phyloP scores from a whole-genome alignment of 306 rosid genomes.

The Medicago ruthenica region DNA sequence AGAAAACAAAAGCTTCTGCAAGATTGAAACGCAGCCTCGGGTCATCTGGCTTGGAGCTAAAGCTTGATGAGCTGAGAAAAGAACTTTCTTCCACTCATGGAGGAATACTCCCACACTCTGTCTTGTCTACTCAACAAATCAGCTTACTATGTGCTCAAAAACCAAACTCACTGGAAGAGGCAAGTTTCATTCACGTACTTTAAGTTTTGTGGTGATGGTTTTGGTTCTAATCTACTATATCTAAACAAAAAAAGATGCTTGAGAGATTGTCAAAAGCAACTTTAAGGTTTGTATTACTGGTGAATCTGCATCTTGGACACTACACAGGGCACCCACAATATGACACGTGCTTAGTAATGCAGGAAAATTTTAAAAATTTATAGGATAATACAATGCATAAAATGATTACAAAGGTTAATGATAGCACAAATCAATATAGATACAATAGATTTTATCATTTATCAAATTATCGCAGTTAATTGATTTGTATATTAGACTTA shows the following conservation, averaged over 20 bases:
- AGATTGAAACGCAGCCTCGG: conserved; percentile 56
- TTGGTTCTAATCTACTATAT: conserved; percentile 24
- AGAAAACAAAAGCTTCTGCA: conserved; percentile 54
- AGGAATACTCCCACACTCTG: conserved; percentile 88
- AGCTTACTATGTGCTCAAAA: conserved; percentile 67
- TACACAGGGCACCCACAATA: background rate
- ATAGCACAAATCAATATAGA: background rate
- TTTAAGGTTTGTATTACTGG: background rate
- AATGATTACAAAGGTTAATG: background rate
- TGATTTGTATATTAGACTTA: background rate
- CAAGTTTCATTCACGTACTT: conserved; percentile 42
- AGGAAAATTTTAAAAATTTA: background rate
- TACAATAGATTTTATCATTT: background rate
- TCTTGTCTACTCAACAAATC: conserved; percentile 83
- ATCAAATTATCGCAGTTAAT: background rate
- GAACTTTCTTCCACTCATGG: conserved; percentile 76
- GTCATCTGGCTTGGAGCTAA: conserved; percentile 71
- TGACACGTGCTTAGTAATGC: background rate
- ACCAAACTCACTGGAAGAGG: conserved; percentile 78
- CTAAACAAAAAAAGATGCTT: conserved; percentile 6
- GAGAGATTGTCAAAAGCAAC: background rate
- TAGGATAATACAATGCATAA: background rate
- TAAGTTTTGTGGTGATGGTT: conserved; percentile 21
- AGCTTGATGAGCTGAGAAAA: conserved; percentile 82
- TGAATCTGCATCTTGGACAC: background rate